Conservation (phyloP, 2,329 filamentous ascomycete species). For the Pseudocercospora cruenta region DNA sequence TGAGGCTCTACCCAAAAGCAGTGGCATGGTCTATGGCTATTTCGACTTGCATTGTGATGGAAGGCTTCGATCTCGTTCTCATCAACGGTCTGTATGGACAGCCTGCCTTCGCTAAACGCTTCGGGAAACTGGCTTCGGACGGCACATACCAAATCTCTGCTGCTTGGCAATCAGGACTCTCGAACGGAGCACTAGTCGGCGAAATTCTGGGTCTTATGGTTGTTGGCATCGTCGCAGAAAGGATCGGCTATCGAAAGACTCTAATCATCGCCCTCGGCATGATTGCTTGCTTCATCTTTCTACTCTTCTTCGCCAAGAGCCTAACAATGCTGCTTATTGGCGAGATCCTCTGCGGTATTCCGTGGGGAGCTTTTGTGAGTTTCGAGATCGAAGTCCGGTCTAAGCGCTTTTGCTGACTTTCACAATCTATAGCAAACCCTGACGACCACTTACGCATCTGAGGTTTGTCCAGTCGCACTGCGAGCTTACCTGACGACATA, state of each 20-base stretch:
- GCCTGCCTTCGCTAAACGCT: conserved; percentile 40
- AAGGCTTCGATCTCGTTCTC: conserved; percentile 45
- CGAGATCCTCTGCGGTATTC: conserved; percentile 50
- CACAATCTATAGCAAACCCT: conserved; percentile 26
- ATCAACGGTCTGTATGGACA: conserved; percentile 43
- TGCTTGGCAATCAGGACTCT: conserved; percentile 61
- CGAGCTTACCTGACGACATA: conserved; percentile 24
- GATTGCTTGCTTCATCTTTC: conserved; percentile 59
- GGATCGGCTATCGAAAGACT: conserved; percentile 48
- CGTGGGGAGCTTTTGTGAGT: conserved; percentile 36
- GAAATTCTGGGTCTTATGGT: conserved; percentile 68
- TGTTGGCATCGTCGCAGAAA: conserved; percentile 68
- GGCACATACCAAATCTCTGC: conserved; percentile 55
- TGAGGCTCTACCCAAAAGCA: conserved; percentile 20
- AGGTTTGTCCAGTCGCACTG: conserved; percentile 41
- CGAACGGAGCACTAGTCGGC: conserved; percentile 55
- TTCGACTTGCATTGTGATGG: conserved; percentile 40
- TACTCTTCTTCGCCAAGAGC: conserved; percentile 45
- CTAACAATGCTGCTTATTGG: conserved; percentile 33
- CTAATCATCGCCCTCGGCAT: conserved; percentile 61
- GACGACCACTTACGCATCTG: conserved; percentile 44
- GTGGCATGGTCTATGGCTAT: conserved; percentile 22
- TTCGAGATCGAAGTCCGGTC: background rate
- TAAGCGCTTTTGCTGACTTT: background rate
- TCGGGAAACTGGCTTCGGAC: conserved; percentile 42